Percentiles rank a stretch among this genome's conserved stretches.
These are phyloP conservation scores for Trichoderma oligosporum DNA, from an alignment of 2,329 filamentous ascomycete species.

Conservation along the genomic window DNA sequence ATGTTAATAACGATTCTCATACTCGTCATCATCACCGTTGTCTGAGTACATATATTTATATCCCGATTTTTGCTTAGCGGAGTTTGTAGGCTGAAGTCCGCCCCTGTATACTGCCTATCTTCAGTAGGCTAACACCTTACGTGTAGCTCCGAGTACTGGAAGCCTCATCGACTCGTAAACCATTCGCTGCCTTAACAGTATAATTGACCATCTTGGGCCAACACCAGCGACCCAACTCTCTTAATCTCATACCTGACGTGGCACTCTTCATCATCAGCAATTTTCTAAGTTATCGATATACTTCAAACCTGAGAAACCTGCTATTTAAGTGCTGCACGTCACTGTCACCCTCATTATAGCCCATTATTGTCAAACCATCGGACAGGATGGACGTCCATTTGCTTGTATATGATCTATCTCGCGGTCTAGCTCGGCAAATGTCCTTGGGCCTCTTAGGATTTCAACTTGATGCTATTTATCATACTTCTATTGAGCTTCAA, in stretches of 20 bases:
- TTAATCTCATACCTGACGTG: not conserved
- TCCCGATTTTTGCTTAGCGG: not conserved
- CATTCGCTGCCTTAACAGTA: constrained; percentile 16
- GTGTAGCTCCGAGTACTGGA: not conserved
- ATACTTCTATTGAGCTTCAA: constrained; percentile 82
- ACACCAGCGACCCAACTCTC: not conserved
- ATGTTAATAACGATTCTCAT: no score
- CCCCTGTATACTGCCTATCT: not conserved
- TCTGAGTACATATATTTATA: not conserved
- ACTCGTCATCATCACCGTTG: not conserved
- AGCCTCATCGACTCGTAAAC: constrained; percentile 18
- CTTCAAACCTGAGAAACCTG: no score
- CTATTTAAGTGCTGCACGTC: no score
- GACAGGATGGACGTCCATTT: constrained; percentile 67
- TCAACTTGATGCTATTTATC: constrained; percentile 86
- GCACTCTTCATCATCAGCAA: not conserved
- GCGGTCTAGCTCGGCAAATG: constrained; percentile 54
- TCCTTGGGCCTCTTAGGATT: constrained; percentile 52
- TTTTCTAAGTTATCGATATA: no score
- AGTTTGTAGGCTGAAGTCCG: constrained; percentile 2
- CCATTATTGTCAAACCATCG: no score
- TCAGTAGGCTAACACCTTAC: no score
- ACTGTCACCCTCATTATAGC: no score
- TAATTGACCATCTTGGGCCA: not conserved
- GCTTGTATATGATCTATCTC: constrained; percentile 74